Evolutionary conservation across 768 basidiomycete species (phyloP).

Genomic region (Gyrodon lividus): DNA sequence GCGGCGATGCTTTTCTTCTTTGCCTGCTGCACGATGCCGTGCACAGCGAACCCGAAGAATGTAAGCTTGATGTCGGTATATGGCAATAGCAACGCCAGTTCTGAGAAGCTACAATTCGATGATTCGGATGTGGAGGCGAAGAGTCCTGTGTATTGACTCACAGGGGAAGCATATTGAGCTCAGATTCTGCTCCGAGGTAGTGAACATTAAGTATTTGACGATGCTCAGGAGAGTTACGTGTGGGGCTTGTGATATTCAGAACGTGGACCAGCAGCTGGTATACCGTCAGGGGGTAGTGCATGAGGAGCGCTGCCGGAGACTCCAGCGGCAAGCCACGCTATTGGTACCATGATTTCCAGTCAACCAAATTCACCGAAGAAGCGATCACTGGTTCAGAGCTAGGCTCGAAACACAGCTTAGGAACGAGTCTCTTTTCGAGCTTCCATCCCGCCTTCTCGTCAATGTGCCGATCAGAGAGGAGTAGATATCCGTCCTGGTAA

Average conservation of each 20-base stretch:
- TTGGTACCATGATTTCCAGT: constrained; percentile 45
- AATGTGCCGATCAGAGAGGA: constrained; percentile 31
- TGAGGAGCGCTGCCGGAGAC: constrained; percentile 43
- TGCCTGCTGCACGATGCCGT: constrained; percentile 32
- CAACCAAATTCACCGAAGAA: constrained; percentile 30
- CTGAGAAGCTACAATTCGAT: constrained; percentile 38
- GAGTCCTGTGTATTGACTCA: constrained; percentile 20
- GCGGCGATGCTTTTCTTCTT: constrained; percentile 32
- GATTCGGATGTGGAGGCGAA: neutral
- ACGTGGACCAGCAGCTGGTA: constrained; percentile 38
- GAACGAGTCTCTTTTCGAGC: constrained; percentile 34
- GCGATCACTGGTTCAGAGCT: constrained; percentile 26
- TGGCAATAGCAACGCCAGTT: constrained; percentile 44
- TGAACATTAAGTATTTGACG: constrained; percentile 35
- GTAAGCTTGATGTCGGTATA: constrained; percentile 44
- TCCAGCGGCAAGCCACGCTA: constrained; percentile 44
- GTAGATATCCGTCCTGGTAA: constrained; percentile 34
- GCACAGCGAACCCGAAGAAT: constrained; percentile 37
- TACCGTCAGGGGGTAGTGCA: constrained; percentile 43
- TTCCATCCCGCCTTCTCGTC: constrained; percentile 39
- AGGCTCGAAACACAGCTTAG: constrained; percentile 31
- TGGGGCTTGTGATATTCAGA: constrained; percentile 31
- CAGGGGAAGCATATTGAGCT: constrained; percentile 41
- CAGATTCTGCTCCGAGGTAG: constrained; percentile 40
- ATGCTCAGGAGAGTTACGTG: constrained; percentile 13